Percentiles rank a stretch among this genome's conserved stretches.
Conservation (phyloP, 306 rosid species). For the Corylus americana region DNA sequence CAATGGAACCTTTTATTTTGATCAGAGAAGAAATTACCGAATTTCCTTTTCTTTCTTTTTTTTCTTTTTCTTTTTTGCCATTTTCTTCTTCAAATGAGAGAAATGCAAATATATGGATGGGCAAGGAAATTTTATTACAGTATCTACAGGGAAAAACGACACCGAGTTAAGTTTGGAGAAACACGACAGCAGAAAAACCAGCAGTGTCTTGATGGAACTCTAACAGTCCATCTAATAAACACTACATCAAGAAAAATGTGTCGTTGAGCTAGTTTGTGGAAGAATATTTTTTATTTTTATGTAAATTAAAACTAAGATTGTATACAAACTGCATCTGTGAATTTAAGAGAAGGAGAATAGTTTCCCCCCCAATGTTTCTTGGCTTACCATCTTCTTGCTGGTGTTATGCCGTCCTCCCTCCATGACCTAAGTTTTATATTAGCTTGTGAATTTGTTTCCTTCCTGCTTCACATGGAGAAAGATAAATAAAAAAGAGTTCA, state of each 20-base stretch:
- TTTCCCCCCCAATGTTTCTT: neutral
- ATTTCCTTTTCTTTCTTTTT: too few species aligned
- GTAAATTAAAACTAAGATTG: neutral
- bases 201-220: neutral
- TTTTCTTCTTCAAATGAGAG: too few species aligned
- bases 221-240: neutral
- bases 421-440: neutral
- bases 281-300: neutral
- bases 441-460: neutral
- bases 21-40: too few species aligned
- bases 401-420: neutral
- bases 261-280: slow-evolving; percentile 4
- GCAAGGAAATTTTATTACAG: neutral
- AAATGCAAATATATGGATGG: too few species aligned
- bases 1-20: too few species aligned
- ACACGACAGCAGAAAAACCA: neutral
- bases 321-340: neutral
- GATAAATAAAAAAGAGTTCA: neutral
- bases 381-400: neutral
- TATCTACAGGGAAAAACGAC: neutral
- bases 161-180: neutral
- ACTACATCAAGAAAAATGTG: neutral
- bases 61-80: too few species aligned
- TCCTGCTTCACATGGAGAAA: neutral
- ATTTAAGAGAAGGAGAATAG: neutral